Percentiles rank a stretch among this genome's conserved stretches.
Evolutionary conservation across 176 grass and related monocot species (phyloP).

Genomic region (Oryza meridionalis): DNA sequence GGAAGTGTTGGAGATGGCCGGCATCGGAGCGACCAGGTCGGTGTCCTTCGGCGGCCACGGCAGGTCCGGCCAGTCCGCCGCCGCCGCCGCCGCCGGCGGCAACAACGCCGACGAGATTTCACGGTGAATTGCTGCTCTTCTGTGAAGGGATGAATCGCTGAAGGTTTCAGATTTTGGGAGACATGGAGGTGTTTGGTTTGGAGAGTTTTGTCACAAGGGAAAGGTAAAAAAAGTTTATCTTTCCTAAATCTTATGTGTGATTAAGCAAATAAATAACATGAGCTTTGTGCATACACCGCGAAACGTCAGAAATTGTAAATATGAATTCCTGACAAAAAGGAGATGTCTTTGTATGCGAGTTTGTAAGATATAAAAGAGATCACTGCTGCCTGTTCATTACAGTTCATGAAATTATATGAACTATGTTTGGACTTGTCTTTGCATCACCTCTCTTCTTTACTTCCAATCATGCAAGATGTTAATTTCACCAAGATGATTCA

Average conservation of each 20-base stretch:
- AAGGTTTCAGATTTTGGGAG: constrained; percentile 19
- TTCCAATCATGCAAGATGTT: not conserved
- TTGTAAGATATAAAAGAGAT: constrained; percentile 13
- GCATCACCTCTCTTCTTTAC: not conserved
- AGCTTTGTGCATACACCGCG: constrained; percentile 36
- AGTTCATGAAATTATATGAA: not conserved
- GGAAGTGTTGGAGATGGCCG: constrained; percentile 14
- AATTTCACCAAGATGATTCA: not conserved
- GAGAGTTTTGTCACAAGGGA: constrained; percentile 15
- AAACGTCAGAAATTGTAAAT: constrained; percentile 56
- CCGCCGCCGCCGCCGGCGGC: not conserved
- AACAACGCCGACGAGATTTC: constrained; percentile 13
- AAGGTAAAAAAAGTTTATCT: constrained; percentile 36
- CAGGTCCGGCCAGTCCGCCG: constrained; percentile 23
- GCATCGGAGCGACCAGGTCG: constrained; percentile 3
- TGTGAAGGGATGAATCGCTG: not conserved
- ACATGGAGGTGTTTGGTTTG: not conserved
- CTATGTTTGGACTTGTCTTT: not conserved
- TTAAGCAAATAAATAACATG: constrained; percentile 3
- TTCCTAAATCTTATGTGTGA: constrained; percentile 11
- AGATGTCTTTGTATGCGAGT: not conserved
- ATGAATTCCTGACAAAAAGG: constrained; percentile 36
- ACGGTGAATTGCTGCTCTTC: not conserved
- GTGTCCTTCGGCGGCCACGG: constrained; percentile 14
- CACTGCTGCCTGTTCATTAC: not conserved